phyloP scores from a whole-genome alignment of 2,329 filamentous ascomycete species.

The Huntiella omanensis region DNA sequence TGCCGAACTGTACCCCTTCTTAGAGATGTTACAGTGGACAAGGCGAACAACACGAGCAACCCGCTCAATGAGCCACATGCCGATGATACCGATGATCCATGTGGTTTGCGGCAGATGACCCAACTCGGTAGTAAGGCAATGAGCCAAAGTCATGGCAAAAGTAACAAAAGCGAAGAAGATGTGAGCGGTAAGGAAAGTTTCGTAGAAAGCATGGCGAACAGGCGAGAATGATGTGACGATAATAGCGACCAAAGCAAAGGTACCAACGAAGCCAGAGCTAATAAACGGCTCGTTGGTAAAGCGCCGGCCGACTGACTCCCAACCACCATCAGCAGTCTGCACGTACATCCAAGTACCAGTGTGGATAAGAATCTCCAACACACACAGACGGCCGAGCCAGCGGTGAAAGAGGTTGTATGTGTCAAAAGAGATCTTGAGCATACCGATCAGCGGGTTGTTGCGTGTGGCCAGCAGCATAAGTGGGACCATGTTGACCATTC shows the following conservation, averaged over 20 bases:
- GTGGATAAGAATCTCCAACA: conserved; percentile 50
- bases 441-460: conserved; percentile 59
- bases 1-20: conserved; percentile 41
- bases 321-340: conserved; percentile 45
- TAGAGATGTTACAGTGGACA: conserved; percentile 46
- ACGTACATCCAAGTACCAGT: conserved; percentile 56
- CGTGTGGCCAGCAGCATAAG: conserved; percentile 55
- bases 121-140: conserved; percentile 49
- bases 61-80: conserved; percentile 63
- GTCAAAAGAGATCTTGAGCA: conserved; percentile 60
- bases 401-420: conserved; percentile 68
- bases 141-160: conserved; percentile 58
- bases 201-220: conserved; percentile 85
- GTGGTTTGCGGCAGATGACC: conserved; percentile 52
- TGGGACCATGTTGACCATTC: conserved; percentile 60
- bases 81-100: conserved; percentile 55
- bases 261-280: conserved; percentile 42
- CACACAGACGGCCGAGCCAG: conserved; percentile 61
- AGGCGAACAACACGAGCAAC: conserved; percentile 42
- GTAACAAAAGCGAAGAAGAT: conserved; percentile 52
- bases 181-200: conserved; percentile 81
- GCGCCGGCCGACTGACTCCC: conserved; percentile 33
- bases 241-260: conserved; percentile 43
- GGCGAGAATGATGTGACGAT: conserved; percentile 56
- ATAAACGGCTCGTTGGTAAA: conserved; percentile 45